These are phyloP conservation scores for Diaporthe citriasiana DNA, from an alignment of 2,329 filamentous ascomycete genomes.

Conservation along the genomic window DNA sequence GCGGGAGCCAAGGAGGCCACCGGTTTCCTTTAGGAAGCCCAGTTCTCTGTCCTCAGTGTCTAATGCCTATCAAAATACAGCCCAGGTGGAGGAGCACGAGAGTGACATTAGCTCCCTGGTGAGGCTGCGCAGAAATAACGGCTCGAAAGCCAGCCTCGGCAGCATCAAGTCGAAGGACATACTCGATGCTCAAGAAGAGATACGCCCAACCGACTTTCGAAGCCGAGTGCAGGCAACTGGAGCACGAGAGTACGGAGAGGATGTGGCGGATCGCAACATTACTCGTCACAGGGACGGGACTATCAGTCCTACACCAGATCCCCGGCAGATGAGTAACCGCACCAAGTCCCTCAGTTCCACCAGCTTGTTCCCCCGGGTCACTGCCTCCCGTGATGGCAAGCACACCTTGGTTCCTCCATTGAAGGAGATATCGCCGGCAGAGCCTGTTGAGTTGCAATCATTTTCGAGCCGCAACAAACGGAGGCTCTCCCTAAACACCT, in stretches of 20 bases:
- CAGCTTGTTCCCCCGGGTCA: neutral
- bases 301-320: slow-evolving; percentile 8
- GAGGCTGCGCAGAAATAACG: slow-evolving; percentile 17
- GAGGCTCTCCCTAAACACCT: slow-evolving; percentile 31
- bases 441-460: neutral
- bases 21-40: slow-evolving; percentile 43
- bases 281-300: slow-evolving; percentile 49
- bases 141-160: slow-evolving; percentile 35
- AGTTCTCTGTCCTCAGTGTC: slow-evolving; percentile 34
- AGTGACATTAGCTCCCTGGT: slow-evolving; percentile 14
- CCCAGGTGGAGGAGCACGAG: neutral
- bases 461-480: slow-evolving; percentile 33
- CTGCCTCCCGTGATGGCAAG: neutral
- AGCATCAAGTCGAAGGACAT: slow-evolving; percentile 53
- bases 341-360: neutral
- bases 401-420: neutral
- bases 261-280: slow-evolving; percentile 74
- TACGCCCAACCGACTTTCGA: slow-evolving; percentile 64
- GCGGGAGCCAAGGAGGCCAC: slow-evolving; percentile 39
- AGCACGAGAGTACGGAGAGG: slow-evolving; percentile 71
- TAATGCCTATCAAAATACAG: slow-evolving; percentile 20
- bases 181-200: slow-evolving; percentile 69
- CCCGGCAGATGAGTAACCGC: neutral
- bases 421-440: neutral
- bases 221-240: slow-evolving; percentile 65